Evolutionary conservation across 176 grass and related monocot genomes (phyloP), one percentile per base, ranked within the genome.

Genomic region (Dactylis glomerata): DNA sequence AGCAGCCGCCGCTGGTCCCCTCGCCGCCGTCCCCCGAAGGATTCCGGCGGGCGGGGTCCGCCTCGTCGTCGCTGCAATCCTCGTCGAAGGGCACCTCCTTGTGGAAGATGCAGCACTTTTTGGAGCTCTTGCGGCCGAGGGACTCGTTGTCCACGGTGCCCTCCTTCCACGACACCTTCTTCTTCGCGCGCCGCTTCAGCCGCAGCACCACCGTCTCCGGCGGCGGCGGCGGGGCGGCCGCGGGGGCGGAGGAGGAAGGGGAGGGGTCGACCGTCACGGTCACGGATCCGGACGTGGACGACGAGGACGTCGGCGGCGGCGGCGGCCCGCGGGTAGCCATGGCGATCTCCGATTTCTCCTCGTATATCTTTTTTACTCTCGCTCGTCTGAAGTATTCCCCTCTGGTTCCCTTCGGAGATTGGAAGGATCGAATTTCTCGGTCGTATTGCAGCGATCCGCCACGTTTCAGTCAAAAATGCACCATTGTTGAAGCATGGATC

Each of bases 101-200:
- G 80, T 95, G 95, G 88, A 98, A 98, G 83, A 98, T 93, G 89
- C 92, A 98, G 84, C 95, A 98, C 79, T 95, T 98, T 81, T 98
- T 95, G 71, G 95, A 95, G 68, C 93, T 93, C 91, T 93, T 98
- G 75, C 89, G 89, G 76, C 92, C 94, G 76, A 98, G 91, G 82
- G 88, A 87, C 82, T 98, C 95, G 86, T 98, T 98, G 87, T 98
- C 95, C 24, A 98, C 91, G 28, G 95, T 98, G 27, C 95, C 95
- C 73, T 98, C 91, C 85, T 98, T 93, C 95, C 95, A 98, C 2
- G 93, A 82, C 12, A 98, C 95, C 89, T 95, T 98, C 89, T 97
- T 97, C 92, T 98, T 95, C 15, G 79, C 50, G 72, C 83, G 87
- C 44, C 85, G 89, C 82, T 78, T 89, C 74, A 98, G 91, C 37